These are phyloP conservation scores for Xylariaceae sp. DNA, from an alignment of 2,329 filamentous ascomycete genomes.

Conservation along the genomic window DNA sequence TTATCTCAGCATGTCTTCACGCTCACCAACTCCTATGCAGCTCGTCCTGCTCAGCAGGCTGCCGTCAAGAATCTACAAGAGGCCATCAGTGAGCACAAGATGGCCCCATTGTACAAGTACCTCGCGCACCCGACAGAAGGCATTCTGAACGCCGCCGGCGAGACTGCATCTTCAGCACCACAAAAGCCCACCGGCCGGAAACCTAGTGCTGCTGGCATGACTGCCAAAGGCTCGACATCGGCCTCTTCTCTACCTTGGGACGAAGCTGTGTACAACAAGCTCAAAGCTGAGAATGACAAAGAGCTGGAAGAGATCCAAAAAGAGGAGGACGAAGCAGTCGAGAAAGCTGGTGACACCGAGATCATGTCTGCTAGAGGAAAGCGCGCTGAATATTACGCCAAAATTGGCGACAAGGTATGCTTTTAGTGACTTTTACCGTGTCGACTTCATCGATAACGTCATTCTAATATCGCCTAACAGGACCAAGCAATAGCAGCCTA, in stretches of 20 bases:
- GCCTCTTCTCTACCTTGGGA: slow-evolving; percentile 81
- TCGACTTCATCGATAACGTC: too few species aligned
- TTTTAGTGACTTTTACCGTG: not conserved
- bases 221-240: slow-evolving; percentile 62
- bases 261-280: slow-evolving; percentile 74
- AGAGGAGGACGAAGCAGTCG: slow-evolving; percentile 88
- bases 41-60: slow-evolving; percentile 61
- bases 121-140: slow-evolving; percentile 79
- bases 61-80: slow-evolving; percentile 73
- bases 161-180: slow-evolving; percentile 47
- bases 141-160: slow-evolving; percentile 72
- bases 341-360: slow-evolving; percentile 95
- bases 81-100: slow-evolving; percentile 78
- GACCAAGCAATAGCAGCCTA: slow-evolving; percentile 91
- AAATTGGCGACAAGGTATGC: slow-evolving; percentile 88
- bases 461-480: slow-evolving; percentile 38
- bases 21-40: slow-evolving; percentile 74
- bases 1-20: slow-evolving; percentile 84
- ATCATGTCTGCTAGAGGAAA: slow-evolving; percentile 89
- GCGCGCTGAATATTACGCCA: slow-evolving; percentile 92
- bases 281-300: slow-evolving; percentile 72
- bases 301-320: slow-evolving; percentile 75
- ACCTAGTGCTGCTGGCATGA: slow-evolving; percentile 68
- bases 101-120: slow-evolving; percentile 83
- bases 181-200: slow-evolving; percentile 61